Base-by-base conservation (phyloP, 2,329 filamentous ascomycete genomes). In the Chaetothyriales sp. region DNA sequence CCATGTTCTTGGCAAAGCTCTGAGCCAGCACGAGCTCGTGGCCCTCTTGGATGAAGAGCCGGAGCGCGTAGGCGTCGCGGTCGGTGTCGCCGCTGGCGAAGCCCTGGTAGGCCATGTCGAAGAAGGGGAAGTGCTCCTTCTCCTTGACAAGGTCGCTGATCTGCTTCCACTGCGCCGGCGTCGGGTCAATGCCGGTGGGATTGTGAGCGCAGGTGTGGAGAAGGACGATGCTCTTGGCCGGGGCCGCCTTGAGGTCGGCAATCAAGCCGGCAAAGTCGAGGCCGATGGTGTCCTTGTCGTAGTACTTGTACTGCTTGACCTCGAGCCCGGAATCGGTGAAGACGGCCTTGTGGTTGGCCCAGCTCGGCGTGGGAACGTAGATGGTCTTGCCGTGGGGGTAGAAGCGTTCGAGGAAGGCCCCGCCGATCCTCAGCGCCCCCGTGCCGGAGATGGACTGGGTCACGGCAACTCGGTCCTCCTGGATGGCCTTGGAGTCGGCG, bases 1-100 rank as follows among this genome's bases (percentile, higher is more conserved):
- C 92, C 90, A 98, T 97, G 81, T 98, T 98, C 85, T 97, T 97
- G 69, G 90, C 90, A 70, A 97, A 97, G 50, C 86, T 92, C 76
- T 97, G 90, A 64, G 86, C 84, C 58, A 97, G 81, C 66, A 82
- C 83, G 67, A 92, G 81, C 67, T 88, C 81, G 76, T 95, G 89
- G 64, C 90, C 90, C 74, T 95, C 76, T 73, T 88, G 79, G 68
- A 95, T 82, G 69, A 98, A 98, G 77, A 95, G 78, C 61, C 92
- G 83, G 61, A 97, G 79, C 56, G 92, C 87, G 68, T 90, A 97
- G 58, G 92, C 92, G 68, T 98, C 90, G 71, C 83, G 83, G 76
- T 94, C 81, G 59, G 86, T 92, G 73, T 94, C 81, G 62, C 90
- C 90, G 59, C 85, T 92, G 63, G 90, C 90, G 66, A 98, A 97